Percentiles rank a stretch among this genome's conserved stretches.
Evolutionary conservation across 805 yeast species (phyloP).

Genomic region (Ogataea minuta): DNA sequence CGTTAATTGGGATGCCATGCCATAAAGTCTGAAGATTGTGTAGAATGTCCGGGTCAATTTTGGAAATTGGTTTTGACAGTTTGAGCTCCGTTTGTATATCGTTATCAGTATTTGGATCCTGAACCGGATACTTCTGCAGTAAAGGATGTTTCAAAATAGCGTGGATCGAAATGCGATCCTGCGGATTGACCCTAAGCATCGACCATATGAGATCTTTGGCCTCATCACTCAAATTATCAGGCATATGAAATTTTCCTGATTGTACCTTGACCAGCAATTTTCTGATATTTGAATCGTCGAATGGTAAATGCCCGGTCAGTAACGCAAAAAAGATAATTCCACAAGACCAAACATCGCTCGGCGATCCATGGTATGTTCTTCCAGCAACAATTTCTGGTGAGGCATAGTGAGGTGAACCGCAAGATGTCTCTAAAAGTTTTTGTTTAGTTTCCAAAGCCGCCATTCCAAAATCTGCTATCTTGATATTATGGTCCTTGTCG

Average conservation of each 20-base stretch:
- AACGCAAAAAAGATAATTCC: conserved; percentile 80
- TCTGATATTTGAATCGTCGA: conserved; percentile 79
- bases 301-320: conserved; percentile 77
- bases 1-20: conserved; percentile 47
- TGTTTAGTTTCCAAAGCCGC: conserved; percentile 78
- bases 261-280: conserved; percentile 71
- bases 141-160: conserved; percentile 61
- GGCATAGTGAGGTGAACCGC: conserved; percentile 89
- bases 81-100: conserved; percentile 23
- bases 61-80: conserved; percentile 23
- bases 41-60: conserved; percentile 49
- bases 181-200: conserved; percentile 72
- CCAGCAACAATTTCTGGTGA: conserved; percentile 86
- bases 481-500: conserved; percentile 63
- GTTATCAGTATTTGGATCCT: conserved; percentile 26
- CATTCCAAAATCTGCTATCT: conserved; percentile 87
- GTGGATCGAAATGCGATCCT: conserved; percentile 64
- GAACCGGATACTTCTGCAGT: conserved; percentile 48
- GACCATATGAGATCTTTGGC: conserved; percentile 64
- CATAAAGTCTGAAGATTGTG: conserved; percentile 55
- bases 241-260: conserved; percentile 73
- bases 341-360: conserved; percentile 87
- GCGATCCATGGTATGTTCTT: conserved; percentile 75
- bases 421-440: conserved; percentile 70
- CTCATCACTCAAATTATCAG: conserved; percentile 56